A percentile compares a stretch with the other conserved stretches of the same genome.
Evolutionary conservation across 2,329 filamentous ascomycete species (phyloP).

Genomic region (Fusarium aywerte): DNA sequence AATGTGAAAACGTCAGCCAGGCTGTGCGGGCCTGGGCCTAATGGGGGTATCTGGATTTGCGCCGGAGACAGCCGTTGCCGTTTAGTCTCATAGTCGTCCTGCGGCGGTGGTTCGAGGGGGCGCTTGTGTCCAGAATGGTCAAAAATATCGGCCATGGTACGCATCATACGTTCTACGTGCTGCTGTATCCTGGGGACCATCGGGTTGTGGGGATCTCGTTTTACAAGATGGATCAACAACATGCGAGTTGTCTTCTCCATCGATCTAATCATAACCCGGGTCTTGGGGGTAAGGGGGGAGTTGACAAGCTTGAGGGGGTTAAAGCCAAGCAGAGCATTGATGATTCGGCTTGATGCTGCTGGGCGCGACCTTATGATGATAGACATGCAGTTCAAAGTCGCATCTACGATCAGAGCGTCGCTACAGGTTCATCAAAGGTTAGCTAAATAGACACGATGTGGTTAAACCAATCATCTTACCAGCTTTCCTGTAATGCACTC

Average conservation of each 20-base stretch:
- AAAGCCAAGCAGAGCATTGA: constrained; percentile 88
- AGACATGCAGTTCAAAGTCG: constrained; percentile 88
- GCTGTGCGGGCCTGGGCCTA: constrained; percentile 80
- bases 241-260: constrained; percentile 94
- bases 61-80: constrained; percentile 72
- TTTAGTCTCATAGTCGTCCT: constrained; percentile 82
- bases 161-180: constrained; percentile 84
- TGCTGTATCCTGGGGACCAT: constrained; percentile 83
- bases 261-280: constrained; percentile 85
- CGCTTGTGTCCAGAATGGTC: constrained; percentile 85
- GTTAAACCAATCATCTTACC: constrained; percentile 62
- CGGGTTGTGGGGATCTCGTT: constrained; percentile 85
- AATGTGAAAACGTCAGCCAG: constrained; percentile 89
- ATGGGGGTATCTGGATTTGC: constrained; percentile 70
- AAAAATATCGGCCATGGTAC: constrained; percentile 79
- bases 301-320: constrained; percentile 87
- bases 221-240: constrained; percentile 83
- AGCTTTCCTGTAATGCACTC: constrained; percentile 84
- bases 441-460: background rate
- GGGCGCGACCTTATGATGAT: constrained; percentile 85
- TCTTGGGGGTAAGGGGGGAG: constrained; percentile 79
- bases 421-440: constrained; percentile 57
- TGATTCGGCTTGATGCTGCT: constrained; percentile 83
- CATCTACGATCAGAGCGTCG: constrained; percentile 88
- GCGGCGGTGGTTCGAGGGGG: constrained; percentile 74